phyloP scores from a whole-genome alignment of 106 monocot species.

The Triglochin maritima region DNA sequence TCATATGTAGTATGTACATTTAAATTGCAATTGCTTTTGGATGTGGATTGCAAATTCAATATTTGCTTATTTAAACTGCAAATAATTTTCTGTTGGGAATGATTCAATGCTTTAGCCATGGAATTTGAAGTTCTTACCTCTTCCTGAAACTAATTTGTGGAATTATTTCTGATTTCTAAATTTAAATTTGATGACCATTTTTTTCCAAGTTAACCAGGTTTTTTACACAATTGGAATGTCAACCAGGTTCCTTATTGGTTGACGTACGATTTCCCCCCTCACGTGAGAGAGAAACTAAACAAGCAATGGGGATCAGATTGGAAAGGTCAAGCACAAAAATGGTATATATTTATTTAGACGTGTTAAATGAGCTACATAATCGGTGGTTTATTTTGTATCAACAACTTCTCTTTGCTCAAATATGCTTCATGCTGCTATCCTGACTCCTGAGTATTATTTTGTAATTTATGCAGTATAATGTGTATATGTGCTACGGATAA shows the following conservation, averaged over 20 bases:
- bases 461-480: too few species aligned
- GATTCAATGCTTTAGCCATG: too few species aligned
- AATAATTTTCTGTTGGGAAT: too few species aligned
- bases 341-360: constrained; percentile 29
- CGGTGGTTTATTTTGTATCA: neutral
- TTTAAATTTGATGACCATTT: too few species aligned
- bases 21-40: too few species aligned
- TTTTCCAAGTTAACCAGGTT: too few species aligned
- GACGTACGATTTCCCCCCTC: constrained; percentile 85
- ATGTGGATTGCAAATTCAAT: neutral
- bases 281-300: constrained; percentile 65
- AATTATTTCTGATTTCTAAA: too few species aligned
- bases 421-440: neutral
- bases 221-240: too few species aligned
- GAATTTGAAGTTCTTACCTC: too few species aligned
- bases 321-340: constrained; percentile 97
- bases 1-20: neutral
- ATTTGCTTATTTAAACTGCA: neutral
- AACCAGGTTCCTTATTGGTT: constrained; percentile 71
- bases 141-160: too few species aligned
- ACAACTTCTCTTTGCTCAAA: neutral
- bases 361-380: neutral
- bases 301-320: constrained; percentile 65
- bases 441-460: neutral
- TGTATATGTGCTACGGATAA: too few species aligned